These are phyloP conservation scores for Phytophthora sp. DNA, from an alignment of 352 stramenopile genomes.

Conservation along the genomic window DNA sequence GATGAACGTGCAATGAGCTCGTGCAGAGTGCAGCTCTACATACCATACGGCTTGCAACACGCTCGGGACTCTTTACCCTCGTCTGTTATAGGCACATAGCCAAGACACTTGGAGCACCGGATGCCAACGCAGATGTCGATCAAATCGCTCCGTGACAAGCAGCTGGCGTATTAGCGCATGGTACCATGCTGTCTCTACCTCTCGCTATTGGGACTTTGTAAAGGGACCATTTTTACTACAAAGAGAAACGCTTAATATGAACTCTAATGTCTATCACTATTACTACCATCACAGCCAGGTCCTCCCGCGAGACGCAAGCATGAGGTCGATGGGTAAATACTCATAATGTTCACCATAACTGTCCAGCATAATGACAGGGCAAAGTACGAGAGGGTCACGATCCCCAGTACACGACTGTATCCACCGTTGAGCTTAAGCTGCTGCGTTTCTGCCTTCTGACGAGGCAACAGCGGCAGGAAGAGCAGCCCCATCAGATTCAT, in stretches of 20 bases:
- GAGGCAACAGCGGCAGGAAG: conserved; percentile 48
- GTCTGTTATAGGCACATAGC: too few species aligned
- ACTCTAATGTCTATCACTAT: conserved; percentile 15
- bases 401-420: conserved; percentile 38
- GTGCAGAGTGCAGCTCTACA: neutral
- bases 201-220: too few species aligned
- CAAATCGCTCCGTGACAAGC: conserved; percentile 12
- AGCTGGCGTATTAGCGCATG: neutral
- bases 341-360: conserved; percentile 40
- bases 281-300: conserved; percentile 17
- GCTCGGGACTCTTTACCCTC: too few species aligned
- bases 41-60: too few species aligned
- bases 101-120: too few species aligned
- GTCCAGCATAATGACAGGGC: conserved; percentile 25
- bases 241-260: too few species aligned
- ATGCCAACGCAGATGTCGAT: conserved; percentile 11
- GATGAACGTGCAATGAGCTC: conserved; percentile 17
- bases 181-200: conserved; percentile 2
- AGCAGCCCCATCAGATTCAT: conserved; percentile 35
- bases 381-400: conserved; percentile 45
- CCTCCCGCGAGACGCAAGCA: conserved; percentile 31
- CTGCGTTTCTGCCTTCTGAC: conserved; percentile 51
- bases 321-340: conserved; percentile 38
- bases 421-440: conserved; percentile 45
- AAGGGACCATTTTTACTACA: neutral